Evolutionary conservation across 2,329 filamentous ascomycete species (phyloP), one percentile per base, ranked within the genome.

Genomic region (Fusarium buxicola): DNA sequence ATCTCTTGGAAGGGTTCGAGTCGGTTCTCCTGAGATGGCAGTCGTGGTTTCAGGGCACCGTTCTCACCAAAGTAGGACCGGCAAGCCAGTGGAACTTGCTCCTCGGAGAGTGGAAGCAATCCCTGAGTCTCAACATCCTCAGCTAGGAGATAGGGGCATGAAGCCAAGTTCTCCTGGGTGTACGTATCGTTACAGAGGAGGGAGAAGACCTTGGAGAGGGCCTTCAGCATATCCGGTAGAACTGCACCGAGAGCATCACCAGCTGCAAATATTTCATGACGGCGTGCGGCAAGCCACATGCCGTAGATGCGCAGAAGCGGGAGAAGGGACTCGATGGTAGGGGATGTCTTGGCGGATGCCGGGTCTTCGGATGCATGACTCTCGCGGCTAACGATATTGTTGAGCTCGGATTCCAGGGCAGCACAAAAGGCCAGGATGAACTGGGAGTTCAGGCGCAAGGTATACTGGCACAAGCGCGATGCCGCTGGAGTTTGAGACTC

Each of bases 371-470:
- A 53, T 32, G 57, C 57, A 12, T 63, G 55, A 9, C 68, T 71
- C 35, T 71, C 59, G 3, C 58, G 53, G 7, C 69, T 60, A 36
- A 67, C 60, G n/a, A 71, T 61, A 73, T 87, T 82, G 52, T 87
- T 84, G 4, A 96, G 81, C 67, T 92, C 89, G n/a, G 86, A 82
- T 62, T 89, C 81, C 31, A 96, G 80, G 25, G 89, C 80, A 48
- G 89, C 87, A 40, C 94, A 84, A 28, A 97, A 81, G 1, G 86
- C 85, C 53, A 89, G 86, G 69, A 96, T 89, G 9, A 90, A 92
- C 47, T 89, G 89, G 43, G 92, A 81, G 70, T 96, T 97, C 60
- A 96, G 85, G 21, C 89, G 84, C 39, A 96, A 81, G 57, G 91
- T 87, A 69, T 89, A 93, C 57, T 86, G 82, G 64, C 82, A 85